phyloP scores from a whole-genome alignment of 108 stramenopile species.

The Nitzschia sp. region DNA sequence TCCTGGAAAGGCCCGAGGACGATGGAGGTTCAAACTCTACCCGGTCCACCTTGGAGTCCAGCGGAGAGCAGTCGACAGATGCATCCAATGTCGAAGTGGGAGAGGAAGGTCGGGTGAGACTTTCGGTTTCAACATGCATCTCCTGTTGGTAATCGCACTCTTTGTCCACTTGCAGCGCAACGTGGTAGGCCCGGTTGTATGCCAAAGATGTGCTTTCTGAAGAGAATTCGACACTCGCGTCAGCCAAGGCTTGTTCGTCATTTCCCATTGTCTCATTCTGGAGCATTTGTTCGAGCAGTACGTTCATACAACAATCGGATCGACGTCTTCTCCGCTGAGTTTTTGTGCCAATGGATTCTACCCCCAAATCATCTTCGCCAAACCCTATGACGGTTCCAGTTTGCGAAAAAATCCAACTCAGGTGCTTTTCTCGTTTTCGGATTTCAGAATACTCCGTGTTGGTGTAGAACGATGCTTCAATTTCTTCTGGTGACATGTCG shows the following conservation, averaged over 20 bases:
- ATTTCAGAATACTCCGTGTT: constrained; percentile 1
- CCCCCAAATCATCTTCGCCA: constrained; percentile 10
- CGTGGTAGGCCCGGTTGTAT: constrained; percentile 3
- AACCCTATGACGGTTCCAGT: not conserved
- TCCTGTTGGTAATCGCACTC: not conserved
- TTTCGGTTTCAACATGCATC: not conserved
- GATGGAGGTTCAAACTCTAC: too few species aligned
- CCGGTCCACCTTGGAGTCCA: too few species aligned
- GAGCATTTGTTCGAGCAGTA: constrained; percentile 11
- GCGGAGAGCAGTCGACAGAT: not conserved
- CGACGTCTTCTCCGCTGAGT: not conserved
- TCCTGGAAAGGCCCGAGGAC: not conserved
- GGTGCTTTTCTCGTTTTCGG: not conserved
- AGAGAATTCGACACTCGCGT: not conserved
- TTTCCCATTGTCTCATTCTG: not conserved
- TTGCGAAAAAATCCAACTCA: not conserved
- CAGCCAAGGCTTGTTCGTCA: not conserved
- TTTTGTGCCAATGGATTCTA: not conserved
- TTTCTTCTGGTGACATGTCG: constrained; percentile 4
- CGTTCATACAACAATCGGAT: constrained; percentile 10
- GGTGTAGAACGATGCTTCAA: not conserved
- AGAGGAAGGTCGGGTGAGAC: not conserved
- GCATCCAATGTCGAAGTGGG: not conserved
- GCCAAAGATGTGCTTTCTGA: constrained; percentile 3
- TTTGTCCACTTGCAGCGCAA: constrained; percentile 5